Percentiles rank a stretch among this genome's conserved stretches.
These are phyloP conservation scores for Penicillium canariense DNA, from an alignment of 495 filamentous ascomycete genomes.

Conservation along the genomic window DNA sequence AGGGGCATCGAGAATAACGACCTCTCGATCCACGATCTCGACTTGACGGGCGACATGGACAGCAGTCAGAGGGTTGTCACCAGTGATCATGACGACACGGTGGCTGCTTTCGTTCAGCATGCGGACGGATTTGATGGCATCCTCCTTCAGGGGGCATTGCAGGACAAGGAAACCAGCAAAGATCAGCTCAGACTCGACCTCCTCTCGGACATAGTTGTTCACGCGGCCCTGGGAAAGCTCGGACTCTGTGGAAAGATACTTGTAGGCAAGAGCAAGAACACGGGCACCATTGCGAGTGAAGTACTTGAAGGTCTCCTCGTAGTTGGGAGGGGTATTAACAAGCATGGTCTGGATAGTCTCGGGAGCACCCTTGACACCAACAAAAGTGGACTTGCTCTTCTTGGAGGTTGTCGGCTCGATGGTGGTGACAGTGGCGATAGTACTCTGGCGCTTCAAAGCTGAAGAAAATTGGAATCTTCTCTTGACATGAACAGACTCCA, in stretches of 20 bases:
- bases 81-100: slow-evolving; percentile 98
- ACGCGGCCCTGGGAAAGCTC: slow-evolving; percentile 81
- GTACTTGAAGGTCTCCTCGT: slow-evolving; percentile 98
- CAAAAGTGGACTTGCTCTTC: slow-evolving; percentile 78
- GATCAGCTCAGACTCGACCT: slow-evolving; percentile 77
- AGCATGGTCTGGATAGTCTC: slow-evolving; percentile 96
- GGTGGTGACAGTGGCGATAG: slow-evolving; percentile 74
- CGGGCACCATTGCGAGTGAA: slow-evolving; percentile 93
- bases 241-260: slow-evolving; percentile 74
- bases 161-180: slow-evolving; percentile 97
- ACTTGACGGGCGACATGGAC: slow-evolving; percentile 94
- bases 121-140: slow-evolving; percentile 86
- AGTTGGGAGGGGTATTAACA: slow-evolving; percentile 74
- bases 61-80: slow-evolving; percentile 95
- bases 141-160: slow-evolving; percentile 93
- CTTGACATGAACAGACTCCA: slow-evolving; percentile 81
- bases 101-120: slow-evolving; percentile 99
- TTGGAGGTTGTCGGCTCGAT: slow-evolving; percentile 66
- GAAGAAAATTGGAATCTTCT: slow-evolving; percentile 98
- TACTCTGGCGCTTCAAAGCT: slow-evolving; percentile 91
- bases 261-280: slow-evolving; percentile 91
- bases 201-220: slow-evolving; percentile 88
- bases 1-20: slow-evolving; percentile 90
- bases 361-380: slow-evolving; percentile 93
- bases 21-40: slow-evolving; percentile 95